Base-by-base conservation (phyloP, 176 grass and related monocot genomes). In the Paspalum notatum region DNA sequence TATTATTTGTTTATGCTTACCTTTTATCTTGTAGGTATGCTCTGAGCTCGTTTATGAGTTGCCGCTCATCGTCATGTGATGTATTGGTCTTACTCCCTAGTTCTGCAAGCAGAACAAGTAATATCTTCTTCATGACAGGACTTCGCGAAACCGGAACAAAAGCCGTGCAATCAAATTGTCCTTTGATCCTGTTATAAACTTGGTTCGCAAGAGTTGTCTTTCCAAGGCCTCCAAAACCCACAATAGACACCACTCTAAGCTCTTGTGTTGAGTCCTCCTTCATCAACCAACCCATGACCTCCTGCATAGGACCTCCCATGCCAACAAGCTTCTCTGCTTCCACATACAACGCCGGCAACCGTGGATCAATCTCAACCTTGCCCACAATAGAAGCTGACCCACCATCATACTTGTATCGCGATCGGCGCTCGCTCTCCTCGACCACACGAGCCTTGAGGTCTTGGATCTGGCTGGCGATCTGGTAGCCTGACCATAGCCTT, bases 131-230 rank as follows among this genome's bases (percentile, higher is more conserved):
- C 17, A 71, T 7, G 22, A 38, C 0, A 2, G 66, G 79, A 45
- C 32, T 71, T 10, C 42, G 20, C 0, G 76, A 79, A n/a, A 79
- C 47, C 0, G 76, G 12, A 12, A 79, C 60, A 40, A 51, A 79
- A 22, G 51, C 48, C 0, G 40, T 5, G 16, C 65, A 38, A 32
- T 58, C 39, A n/a, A 80, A 80, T 3, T 58, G 15, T 3, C 15
- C 15, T 27, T 68, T 70, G 40, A 70, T 68, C 32, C 6, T 56
- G 52, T 37, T 1, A 8, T 21, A 58, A 38, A 70, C 78, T 59
- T 81, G 65, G 16, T 81, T 81, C 4, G 78, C 65, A 0, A 59
- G 52, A n/a, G 66, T 81, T 5, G 78, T 81, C 18, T 81, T 81
- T 0, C 52, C 78, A 0, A 70, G 24, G 16, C 78, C 78, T 8